Evolutionary conservation across 345 rosid species (phyloP), one percentile per base, ranked within the genome.

Genomic region (Pistacia integerrima): DNA sequence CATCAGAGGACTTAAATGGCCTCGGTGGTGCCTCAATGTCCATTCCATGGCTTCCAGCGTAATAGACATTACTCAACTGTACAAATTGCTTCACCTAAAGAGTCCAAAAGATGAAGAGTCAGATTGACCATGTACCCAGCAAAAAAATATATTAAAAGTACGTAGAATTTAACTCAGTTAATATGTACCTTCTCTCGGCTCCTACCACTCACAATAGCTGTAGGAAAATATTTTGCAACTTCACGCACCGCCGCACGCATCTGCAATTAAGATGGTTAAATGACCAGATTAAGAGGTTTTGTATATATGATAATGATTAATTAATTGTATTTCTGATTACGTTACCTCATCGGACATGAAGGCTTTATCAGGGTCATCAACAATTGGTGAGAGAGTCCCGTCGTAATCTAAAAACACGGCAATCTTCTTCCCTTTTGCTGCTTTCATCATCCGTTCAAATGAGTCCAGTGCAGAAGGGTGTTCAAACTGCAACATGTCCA

Each of bases 371-470:
- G 96, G 96, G 69, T 89, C 83, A 67, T 87, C 86, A 41, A 91
- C 93, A 38, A 91, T 91, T 16, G 90, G 96, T 0, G 96, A 89
- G 59, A 91, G 88, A 65, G 96, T 91, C 33, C 96, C 96, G 1
- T 91, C 96, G 30, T 91, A 91, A 71, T 91, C 93, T 71, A 91
- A 69, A 76, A 91, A 89, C 70, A 91, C 81, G 10, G 73, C 88
- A 1, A 91, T 79, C 77, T 75, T 88, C 79, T 84, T 89, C 59
- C 87, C 87, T 20, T 78, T 76, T 2, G 90, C 92, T 55, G 61
- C 82, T 69, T 81, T 85, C 71, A 71, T 84, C 79, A 91, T 84
- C 65, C 65, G 84, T 63, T 87, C 83, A 71, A 91, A 84, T 0
- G 86, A 79, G 44, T 58, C 68, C 70, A 88, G 69, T 5, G 96